A percentile compares a stretch with the other conserved stretches of the same genome.
Evolutionary conservation across 2,329 filamentous ascomycete genomes (phyloP).

Genomic region (Sphaerostilbella broomeana): DNA sequence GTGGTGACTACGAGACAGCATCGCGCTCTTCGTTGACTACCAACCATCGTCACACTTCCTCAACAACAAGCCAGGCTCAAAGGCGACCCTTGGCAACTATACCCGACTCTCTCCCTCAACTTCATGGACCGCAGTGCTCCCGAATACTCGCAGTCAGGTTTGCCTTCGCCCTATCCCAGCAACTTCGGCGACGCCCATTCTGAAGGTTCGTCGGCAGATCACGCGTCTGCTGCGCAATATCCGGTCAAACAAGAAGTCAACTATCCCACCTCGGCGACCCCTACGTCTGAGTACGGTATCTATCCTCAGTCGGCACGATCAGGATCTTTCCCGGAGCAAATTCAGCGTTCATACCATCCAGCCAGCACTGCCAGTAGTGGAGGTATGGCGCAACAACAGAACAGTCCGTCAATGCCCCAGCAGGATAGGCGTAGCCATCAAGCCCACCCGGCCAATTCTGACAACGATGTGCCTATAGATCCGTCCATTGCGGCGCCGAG

Average conservation of each 20-base stretch:
- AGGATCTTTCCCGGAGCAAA: conserved; percentile 79
- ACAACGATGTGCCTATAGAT: conserved; percentile 98
- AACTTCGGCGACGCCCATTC: conserved; percentile 64
- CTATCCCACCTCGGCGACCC: conserved; percentile 73
- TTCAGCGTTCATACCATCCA: conserved; percentile 77
- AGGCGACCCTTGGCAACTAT: conserved; percentile 21
- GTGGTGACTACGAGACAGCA: conserved; percentile 28
- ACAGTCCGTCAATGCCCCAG: conserved; percentile 93
- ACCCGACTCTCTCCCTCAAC: conserved; percentile 22
- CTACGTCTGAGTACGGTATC: conserved; percentile 81
- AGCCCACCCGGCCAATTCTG: conserved; percentile 77
- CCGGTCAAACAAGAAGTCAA: conserved; percentile 73
- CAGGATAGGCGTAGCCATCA: conserved; percentile 75
- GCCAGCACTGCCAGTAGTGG: conserved; percentile 65
- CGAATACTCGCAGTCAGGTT: conserved; percentile 85
- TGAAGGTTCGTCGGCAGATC: conserved; percentile 85
- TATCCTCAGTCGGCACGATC: conserved; percentile 72
- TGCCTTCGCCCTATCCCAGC: conserved; percentile 65
- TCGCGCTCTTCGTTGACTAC: conserved; percentile 25
- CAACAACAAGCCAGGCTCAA: conserved; percentile 12
- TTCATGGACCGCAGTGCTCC: conserved; percentile 57
- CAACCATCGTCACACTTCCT: conserved; percentile 15
- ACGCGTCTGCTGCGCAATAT: conserved; percentile 88
- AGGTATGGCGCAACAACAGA: conserved; percentile 94
- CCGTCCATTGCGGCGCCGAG: conserved; percentile 90